phyloP scores from a whole-genome alignment of 2,329 filamentous ascomycete genomes.

The Sporothrix brunneoviolacea region DNA sequence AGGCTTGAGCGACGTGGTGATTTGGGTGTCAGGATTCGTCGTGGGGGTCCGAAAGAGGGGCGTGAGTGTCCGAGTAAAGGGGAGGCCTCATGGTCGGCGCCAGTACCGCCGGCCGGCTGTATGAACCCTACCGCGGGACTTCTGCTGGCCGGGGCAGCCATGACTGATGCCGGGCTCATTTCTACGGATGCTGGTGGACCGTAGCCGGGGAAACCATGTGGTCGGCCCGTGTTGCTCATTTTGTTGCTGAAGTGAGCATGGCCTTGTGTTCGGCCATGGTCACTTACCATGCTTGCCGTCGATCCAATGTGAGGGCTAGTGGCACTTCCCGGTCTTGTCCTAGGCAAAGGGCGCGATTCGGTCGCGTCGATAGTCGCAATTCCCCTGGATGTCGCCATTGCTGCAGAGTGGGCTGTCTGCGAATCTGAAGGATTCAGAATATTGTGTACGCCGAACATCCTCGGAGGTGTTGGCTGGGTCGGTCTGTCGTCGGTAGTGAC shows the following conservation, averaged over 20 bases:
- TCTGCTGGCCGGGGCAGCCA: neutral
- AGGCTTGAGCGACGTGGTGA: slow-evolving; percentile 51
- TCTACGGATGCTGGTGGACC: slow-evolving; percentile 14
- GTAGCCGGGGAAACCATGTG: neutral
- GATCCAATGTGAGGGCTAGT: slow-evolving; percentile 6
- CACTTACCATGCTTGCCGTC: neutral
- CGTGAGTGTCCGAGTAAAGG: slow-evolving; percentile 23
- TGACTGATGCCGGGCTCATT: slow-evolving; percentile 3
- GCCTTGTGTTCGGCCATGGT: neutral
- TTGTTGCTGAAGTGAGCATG: neutral
- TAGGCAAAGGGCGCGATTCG: slow-evolving; percentile 15
- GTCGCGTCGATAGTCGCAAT: neutral
- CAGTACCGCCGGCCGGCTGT: neutral
- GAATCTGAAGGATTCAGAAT: slow-evolving; percentile 38
- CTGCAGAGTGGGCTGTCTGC: slow-evolving; percentile 17
- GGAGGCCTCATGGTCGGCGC: slow-evolving; percentile 28
- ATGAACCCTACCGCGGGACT: slow-evolving; percentile 1
- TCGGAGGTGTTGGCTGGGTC: slow-evolving; percentile 24
- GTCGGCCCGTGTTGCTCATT: neutral
- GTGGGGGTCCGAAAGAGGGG: slow-evolving; percentile 24
- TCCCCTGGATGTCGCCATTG: slow-evolving; percentile 5
- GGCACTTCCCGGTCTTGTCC: slow-evolving; percentile 13
- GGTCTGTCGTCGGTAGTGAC: slow-evolving; percentile 20
- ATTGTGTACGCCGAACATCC: slow-evolving; percentile 35
- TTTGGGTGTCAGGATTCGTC: slow-evolving; percentile 49